Conservation (phyloP, 1,139 yeast genomes). For the Yamadazyma dendronema region DNA sequence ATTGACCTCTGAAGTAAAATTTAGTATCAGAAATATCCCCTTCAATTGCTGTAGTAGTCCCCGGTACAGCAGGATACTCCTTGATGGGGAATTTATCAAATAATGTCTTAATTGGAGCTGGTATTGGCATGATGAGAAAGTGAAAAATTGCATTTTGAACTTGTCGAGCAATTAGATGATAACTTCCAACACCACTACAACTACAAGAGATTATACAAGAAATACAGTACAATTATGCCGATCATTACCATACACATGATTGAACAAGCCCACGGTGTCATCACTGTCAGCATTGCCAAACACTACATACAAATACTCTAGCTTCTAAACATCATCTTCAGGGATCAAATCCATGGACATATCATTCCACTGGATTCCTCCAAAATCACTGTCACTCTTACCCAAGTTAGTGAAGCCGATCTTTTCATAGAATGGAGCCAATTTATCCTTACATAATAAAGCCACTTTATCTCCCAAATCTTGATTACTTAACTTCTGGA, state of each 20-base stretch:
- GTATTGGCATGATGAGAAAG: conserved; percentile 27
- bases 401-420: conserved; percentile 75
- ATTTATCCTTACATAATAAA: conserved; percentile 66
- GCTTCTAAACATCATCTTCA: conserved; percentile 52
- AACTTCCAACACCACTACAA: no score
- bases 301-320: no score
- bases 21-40: conserved; percentile 13
- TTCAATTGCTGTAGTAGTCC: conserved; percentile 18
- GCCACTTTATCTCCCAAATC: conserved; percentile 79
- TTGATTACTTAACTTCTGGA: conserved; percentile 85
- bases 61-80: conserved; percentile 30
- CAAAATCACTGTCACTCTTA: conserved; percentile 56
- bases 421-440: conserved; percentile 74
- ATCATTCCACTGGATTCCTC: conserved; percentile 65
- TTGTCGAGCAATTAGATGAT: not conserved
- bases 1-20: conserved; percentile 13
- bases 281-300: no score
- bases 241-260: no score
- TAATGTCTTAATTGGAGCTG: conserved; percentile 37
- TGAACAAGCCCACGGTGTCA: no score
- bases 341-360: conserved; percentile 61
- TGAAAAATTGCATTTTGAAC: not conserved
- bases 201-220: no score
- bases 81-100: conserved; percentile 52
- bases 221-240: no score